Conservation (phyloP, 2,329 filamentous ascomycete species). For the Fusarium sacchari region DNA sequence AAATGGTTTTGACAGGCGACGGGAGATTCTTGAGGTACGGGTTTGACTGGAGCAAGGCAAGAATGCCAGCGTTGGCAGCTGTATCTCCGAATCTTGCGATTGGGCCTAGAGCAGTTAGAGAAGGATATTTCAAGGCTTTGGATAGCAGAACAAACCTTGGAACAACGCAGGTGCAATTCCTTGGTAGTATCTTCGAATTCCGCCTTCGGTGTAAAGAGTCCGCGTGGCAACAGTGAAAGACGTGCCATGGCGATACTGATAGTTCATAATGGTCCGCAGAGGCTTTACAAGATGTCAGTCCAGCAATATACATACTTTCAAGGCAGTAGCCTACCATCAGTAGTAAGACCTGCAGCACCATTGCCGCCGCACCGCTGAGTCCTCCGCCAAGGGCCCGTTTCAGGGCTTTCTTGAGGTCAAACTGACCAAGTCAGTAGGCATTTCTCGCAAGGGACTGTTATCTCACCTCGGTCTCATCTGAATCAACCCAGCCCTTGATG, state of each 20-base stretch:
- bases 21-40: conserved; percentile 56
- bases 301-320: accelerated
- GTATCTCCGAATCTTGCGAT: conserved; percentile 59
- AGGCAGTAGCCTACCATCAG: conserved; percentile 51
- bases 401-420: conserved; percentile 56
- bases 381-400: conserved; percentile 58
- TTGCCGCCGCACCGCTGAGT: conserved; percentile 58
- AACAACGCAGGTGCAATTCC: conserved; percentile 57
- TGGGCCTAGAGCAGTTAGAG: conserved; percentile 47
- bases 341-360: conserved; percentile 59
- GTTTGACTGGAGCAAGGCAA: conserved; percentile 58
- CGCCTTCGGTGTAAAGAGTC: conserved; percentile 55
- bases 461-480: conserved; percentile 26
- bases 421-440: conserved; percentile 41
- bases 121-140: accelerated
- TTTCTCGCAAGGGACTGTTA: accelerated
- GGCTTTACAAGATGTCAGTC: conserved; percentile 45
- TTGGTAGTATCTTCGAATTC: conserved; percentile 56
- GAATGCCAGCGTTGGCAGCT: conserved; percentile 60
- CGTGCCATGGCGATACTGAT: conserved; percentile 59
- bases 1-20: conserved; percentile 56
- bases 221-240: conserved; percentile 52
- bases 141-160: conserved; percentile 47
- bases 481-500: conserved; percentile 18
- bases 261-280: conserved; percentile 62